These are phyloP conservation scores for Fusarium ramigenum DNA, from an alignment of 2,329 filamentous ascomycete species.

Conservation along the genomic window DNA sequence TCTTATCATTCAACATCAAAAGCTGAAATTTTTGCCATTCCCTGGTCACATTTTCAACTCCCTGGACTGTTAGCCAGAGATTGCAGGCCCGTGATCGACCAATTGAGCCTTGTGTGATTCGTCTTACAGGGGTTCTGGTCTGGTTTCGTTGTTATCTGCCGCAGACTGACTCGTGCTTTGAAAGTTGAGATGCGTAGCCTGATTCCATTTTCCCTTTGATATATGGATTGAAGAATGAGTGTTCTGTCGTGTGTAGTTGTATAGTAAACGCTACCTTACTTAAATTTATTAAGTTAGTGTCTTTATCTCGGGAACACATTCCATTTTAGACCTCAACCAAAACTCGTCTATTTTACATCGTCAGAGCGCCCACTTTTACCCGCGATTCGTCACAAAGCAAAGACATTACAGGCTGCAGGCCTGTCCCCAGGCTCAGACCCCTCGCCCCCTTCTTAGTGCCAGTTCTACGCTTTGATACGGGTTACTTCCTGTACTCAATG, in stretches of 20 bases:
- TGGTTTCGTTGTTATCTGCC: background rate
- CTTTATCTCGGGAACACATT: slow-evolving; percentile 9
- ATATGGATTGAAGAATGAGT: background rate
- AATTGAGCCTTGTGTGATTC: background rate
- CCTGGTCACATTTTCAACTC: background rate
- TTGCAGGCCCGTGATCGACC: background rate
- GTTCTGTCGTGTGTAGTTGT: background rate
- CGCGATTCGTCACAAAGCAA: slow-evolving; percentile 7
- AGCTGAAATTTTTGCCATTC: background rate
- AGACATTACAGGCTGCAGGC: slow-evolving; percentile 15
- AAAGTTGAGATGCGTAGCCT: background rate
- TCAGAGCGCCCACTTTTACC: slow-evolving; percentile 13
- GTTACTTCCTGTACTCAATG: background rate
- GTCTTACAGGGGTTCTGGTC: background rate
- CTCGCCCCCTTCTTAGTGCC: background rate
- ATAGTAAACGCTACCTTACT: background rate
- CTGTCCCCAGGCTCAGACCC: slow-evolving; percentile 2
- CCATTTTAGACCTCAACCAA: background rate
- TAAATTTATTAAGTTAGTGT: background rate
- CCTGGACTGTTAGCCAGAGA: background rate
- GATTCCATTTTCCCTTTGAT: background rate
- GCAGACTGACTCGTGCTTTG: background rate
- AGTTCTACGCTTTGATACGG: slow-evolving; percentile 15
- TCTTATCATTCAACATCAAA: background rate
- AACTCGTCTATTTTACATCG: background rate